Evolutionary conservation across 2,329 filamentous ascomycete species (phyloP).

Genomic region (Leptographium galeiforme): DNA sequence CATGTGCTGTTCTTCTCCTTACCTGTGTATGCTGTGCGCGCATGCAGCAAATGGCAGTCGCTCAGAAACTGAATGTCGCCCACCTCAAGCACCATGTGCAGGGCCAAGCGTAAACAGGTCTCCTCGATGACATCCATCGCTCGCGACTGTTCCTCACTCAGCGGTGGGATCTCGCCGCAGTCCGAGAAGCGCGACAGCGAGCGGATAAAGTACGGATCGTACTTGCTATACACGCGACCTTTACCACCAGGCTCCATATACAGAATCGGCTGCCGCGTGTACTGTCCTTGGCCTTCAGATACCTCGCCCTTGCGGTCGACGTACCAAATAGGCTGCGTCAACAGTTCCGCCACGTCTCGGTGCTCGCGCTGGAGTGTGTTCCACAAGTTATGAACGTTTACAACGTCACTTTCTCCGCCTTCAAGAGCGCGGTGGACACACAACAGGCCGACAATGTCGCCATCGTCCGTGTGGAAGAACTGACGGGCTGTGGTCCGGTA

Average conservation of each 20-base stretch:
- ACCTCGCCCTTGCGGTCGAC: slow-evolving; percentile 84
- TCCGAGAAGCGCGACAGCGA: slow-evolving; percentile 64
- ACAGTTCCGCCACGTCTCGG: slow-evolving; percentile 62
- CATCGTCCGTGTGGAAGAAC: slow-evolving; percentile 77
- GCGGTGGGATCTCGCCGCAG: slow-evolving; percentile 55
- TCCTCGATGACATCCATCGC: slow-evolving; percentile 61
- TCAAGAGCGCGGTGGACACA: slow-evolving; percentile 67
- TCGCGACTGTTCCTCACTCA: slow-evolving; percentile 54
- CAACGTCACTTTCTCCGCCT: slow-evolving; percentile 74
- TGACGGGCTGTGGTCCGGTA: slow-evolving; percentile 78
- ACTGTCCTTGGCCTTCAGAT: slow-evolving; percentile 60
- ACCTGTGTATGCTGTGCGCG: slow-evolving; percentile 64
- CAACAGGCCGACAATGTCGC: slow-evolving; percentile 70
- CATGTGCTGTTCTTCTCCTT: neutral
- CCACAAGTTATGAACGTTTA: slow-evolving; percentile 67
- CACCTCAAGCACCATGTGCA: slow-evolving; percentile 78
- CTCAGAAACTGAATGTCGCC: slow-evolving; percentile 81
- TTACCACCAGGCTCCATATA: slow-evolving; percentile 60
- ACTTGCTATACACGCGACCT: slow-evolving; percentile 66
- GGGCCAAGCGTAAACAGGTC: slow-evolving; percentile 55
- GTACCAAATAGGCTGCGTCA: slow-evolving; percentile 75
- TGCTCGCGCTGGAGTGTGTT: slow-evolving; percentile 63
- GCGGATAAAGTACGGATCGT: slow-evolving; percentile 79
- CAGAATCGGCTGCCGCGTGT: slow-evolving; percentile 57
- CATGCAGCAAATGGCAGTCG: slow-evolving; percentile 70